phyloP scores from a whole-genome alignment of 192 early-diverging fungal genomes.

The Coemansia sp. region DNA sequence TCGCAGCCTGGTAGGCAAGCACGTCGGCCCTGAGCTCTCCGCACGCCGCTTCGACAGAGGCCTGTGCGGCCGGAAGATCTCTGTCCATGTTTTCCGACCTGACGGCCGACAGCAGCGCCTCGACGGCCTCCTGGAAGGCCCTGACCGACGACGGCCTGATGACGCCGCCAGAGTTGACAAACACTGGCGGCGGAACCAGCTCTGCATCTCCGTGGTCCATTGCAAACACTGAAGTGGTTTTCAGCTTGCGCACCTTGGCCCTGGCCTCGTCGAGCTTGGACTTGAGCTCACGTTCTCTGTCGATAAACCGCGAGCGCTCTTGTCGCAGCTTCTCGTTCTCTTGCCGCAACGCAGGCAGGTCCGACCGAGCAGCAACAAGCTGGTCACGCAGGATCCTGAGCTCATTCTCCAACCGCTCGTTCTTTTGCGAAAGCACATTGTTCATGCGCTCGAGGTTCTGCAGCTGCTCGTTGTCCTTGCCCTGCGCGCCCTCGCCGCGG shows the following conservation, averaged over 20 bases:
- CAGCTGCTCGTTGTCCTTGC: constrained; percentile 32
- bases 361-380: constrained; percentile 37
- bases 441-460: constrained; percentile 56
- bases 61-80: constrained; percentile 73
- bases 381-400: constrained; percentile 46
- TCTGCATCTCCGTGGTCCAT: constrained; percentile 51
- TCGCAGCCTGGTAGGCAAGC: constrained; percentile 58
- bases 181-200: constrained; percentile 53
- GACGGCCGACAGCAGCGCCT: constrained; percentile 73
- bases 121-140: constrained; percentile 78
- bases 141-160: constrained; percentile 68
- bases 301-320: constrained; percentile 36
- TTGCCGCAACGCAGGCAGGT: constrained; percentile 39
- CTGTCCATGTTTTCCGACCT: constrained; percentile 66
- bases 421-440: constrained; percentile 45
- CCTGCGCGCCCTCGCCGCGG: constrained; percentile 37
- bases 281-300: constrained; percentile 47
- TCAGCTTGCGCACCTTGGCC: constrained; percentile 55
- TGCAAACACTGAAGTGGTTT: constrained; percentile 55
- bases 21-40: constrained; percentile 81
- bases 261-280: constrained; percentile 55
- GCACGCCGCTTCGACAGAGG: constrained; percentile 77
- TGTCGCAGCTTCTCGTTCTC: constrained; percentile 43
- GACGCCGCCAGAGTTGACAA: constrained; percentile 58
- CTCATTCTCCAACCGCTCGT: constrained; percentile 49